A percentile compares a stretch with the other conserved stretches of the same genome.
Evolutionary conservation across 1,284 basidiomycete species (phyloP).

Genomic region (Schizopora paradoxa): DNA sequence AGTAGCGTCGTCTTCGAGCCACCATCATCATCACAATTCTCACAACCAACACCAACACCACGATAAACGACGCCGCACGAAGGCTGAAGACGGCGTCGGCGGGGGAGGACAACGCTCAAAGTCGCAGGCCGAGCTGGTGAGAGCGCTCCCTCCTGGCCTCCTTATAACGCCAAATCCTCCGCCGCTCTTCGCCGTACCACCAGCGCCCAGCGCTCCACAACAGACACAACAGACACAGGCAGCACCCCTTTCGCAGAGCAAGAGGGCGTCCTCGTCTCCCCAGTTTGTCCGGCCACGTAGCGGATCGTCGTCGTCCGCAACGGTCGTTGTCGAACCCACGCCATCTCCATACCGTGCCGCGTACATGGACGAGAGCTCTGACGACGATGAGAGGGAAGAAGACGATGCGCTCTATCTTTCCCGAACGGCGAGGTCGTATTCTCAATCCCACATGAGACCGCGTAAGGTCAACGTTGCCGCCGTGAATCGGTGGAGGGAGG

Average conservation of each 20-base stretch:
- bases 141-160: neutral
- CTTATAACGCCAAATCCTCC: neutral
- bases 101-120: neutral
- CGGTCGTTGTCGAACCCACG: no score
- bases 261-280: constrained; percentile 10
- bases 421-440: neutral
- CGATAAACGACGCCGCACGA: neutral
- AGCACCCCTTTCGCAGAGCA: constrained; percentile 1
- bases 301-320: constrained; percentile 13
- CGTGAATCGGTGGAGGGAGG: constrained; percentile 7
- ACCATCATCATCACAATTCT: neutral
- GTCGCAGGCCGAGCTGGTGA: neutral
- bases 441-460: neutral
- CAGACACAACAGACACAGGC: neutral
- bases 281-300: constrained; percentile 12
- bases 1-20: neutral
- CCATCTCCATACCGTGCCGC: no score
- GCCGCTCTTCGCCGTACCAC: neutral
- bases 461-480: neutral
- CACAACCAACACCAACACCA: neutral
- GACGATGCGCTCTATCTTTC: constrained; percentile 14
- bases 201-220: neutral
- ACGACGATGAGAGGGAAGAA: constrained; percentile 5
- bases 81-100: no score
- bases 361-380: neutral